Evolutionary conservation across 257 asterid genomes (phyloP), one percentile per base, ranked within the genome.

Genomic region (Solanum microdontum): DNA sequence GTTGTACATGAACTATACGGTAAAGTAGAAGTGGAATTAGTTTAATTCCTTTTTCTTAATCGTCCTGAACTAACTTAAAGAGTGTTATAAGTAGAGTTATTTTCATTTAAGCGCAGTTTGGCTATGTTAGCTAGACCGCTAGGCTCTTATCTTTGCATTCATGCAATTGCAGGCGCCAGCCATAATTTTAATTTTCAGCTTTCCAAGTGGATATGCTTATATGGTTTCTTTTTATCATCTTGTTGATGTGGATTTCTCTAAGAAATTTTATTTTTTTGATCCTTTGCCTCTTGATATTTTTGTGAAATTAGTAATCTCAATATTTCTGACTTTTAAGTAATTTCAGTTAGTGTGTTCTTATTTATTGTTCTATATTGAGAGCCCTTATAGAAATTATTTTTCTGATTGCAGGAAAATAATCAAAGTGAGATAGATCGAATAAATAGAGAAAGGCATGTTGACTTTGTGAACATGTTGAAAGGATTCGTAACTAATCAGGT

Each of bases 401-500:
- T 76, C 83, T 88, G 74, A 82, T 89, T 90, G 91, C 96, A 97
- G 99, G 99, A 96, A 91, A 94, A 96, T 83, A 97, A 97, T 88
- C 92, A 91, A 91, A 91, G 89, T 58, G 99, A 97, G 89, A 94
- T 93, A 69, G 94, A 92, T 90, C 94, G 99, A 93, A 92, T 97
- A 23, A 96, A 97, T 73, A 89, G 85, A 80, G 99, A 96, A 91
- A 93, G 98, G 89, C 87, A 88, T 87, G 82, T 48, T 23, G 98
- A 96, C 91, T 96, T 96, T 90, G 92, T 92, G 88, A 90, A 93
- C 90, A 97, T 97, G 99, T 88, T 97, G 89, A 95, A 92, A 90
- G 99, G 99, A 87, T 96, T 96, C 48, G 98, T 95, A 84, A 80
- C 87, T 48, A 91, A 88, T 90, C 99, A 97, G 99, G 99, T 97